Evolutionary conservation across 495 filamentous ascomycete species (phyloP).

Genomic region (Penicillium chermesinum): DNA sequence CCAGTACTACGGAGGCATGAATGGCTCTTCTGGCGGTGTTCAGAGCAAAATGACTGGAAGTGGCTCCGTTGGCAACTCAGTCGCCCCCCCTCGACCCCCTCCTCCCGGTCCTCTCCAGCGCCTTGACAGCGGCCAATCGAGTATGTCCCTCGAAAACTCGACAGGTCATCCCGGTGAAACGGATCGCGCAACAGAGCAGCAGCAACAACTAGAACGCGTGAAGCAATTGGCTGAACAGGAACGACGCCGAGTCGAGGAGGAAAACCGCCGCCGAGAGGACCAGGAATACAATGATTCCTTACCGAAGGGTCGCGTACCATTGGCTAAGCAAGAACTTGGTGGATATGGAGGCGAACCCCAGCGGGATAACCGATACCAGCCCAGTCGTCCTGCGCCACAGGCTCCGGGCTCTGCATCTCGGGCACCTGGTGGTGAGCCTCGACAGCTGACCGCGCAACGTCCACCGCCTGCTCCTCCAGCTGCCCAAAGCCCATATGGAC

Average conservation of each 20-base stretch:
- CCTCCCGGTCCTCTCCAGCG: constrained; percentile 50
- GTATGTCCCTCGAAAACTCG: constrained; percentile 28
- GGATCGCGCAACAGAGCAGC: constrained; percentile 37
- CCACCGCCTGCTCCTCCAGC: constrained; percentile 54
- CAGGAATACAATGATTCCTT: constrained; percentile 84
- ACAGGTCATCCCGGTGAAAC: constrained; percentile 22
- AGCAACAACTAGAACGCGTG: constrained; percentile 42
- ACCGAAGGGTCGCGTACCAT: constrained; percentile 65
- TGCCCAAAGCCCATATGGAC: constrained; percentile 28
- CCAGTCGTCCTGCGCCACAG: constrained; percentile 59
- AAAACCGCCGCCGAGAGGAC: constrained; percentile 57
- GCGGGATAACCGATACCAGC: constrained; percentile 68
- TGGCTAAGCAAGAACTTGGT: constrained; percentile 85
- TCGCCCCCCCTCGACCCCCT: constrained; percentile 73
- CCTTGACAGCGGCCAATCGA: constrained; percentile 37
- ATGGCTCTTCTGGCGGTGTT: constrained; percentile 39
- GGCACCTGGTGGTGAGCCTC: constrained; percentile 39
- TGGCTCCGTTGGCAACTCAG: constrained; percentile 53
- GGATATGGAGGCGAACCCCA: constrained; percentile 53
- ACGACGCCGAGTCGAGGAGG: constrained; percentile 48
- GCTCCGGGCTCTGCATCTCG: constrained; percentile 43
- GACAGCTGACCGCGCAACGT: constrained; percentile 50
- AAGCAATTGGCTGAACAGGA: constrained; percentile 48
- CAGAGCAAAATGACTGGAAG: constrained; percentile 39
- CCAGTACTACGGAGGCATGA: constrained; percentile 65